These are phyloP conservation scores for Fusarium xyrophilum DNA, from an alignment of 2,329 filamentous ascomycete genomes.

Conservation along the genomic window DNA sequence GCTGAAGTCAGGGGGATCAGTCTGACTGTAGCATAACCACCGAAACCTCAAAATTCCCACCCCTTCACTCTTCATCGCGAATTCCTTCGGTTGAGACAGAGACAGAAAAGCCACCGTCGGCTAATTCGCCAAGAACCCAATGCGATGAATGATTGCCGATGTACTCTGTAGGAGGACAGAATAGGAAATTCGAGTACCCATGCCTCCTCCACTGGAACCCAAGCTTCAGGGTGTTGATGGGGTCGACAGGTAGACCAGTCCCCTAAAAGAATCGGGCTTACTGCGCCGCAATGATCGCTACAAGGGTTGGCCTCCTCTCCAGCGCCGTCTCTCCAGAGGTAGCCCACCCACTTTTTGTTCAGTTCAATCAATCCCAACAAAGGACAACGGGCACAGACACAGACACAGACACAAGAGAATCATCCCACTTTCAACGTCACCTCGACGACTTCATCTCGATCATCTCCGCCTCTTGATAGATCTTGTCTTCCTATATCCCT, in stretches of 20 bases:
- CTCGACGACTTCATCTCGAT: slow-evolving; percentile 10
- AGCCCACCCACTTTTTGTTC: slow-evolving; percentile 15
- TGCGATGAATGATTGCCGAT: neutral
- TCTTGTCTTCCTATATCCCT: neutral
- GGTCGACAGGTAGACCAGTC: neutral
- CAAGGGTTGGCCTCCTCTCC: neutral
- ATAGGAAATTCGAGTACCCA: neutral
- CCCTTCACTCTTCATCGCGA: neutral
- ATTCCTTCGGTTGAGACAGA: neutral
- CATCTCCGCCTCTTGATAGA: neutral
- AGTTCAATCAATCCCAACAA: neutral
- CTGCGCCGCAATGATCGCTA: slow-evolving; percentile 17
- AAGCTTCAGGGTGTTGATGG: neutral
- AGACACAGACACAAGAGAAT: neutral
- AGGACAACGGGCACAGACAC: neutral
- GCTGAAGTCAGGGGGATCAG: too few relatives aligned
- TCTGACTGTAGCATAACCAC: too few relatives aligned
- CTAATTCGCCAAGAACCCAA: neutral
- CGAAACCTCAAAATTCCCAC: neutral
- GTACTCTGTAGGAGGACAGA: slow-evolving; percentile 12
- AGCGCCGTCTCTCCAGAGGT: neutral
- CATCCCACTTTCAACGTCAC: slow-evolving; percentile 28
- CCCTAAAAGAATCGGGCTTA: neutral
- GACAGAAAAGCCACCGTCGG: slow-evolving; percentile 1
- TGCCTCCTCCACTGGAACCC: neutral